Evolutionary conservation across 768 basidiomycete species (phyloP), one percentile per base, ranked within the genome.

Genomic region (Russula lepida): DNA sequence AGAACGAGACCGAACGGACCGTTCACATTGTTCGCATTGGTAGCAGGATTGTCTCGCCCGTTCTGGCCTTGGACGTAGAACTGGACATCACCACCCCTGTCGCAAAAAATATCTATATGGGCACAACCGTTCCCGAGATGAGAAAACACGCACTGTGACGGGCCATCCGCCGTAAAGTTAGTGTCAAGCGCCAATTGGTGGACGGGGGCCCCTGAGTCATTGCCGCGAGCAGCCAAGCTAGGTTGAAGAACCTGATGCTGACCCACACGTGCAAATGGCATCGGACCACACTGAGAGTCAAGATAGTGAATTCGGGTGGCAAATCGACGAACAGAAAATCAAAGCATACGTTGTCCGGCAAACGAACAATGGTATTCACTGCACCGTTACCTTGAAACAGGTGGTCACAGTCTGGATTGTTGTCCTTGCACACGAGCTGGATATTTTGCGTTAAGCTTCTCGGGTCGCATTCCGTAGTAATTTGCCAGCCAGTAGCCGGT

Each of bases 341-440:
- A 19, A 32, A 13, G 21, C 54, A 30, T 54, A 54, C 54, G 27
- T 9, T 30, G 3, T 67, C 62, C 1, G 67, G 67, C 19, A 68
- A 30, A 35, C 62, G 66, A n/a, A 68, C 63, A 25, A 68, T 64
- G 11, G 63, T 68, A 46, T 64, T 53, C 30, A 21, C n/a, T 6
- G 17, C 58, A 11, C 59, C 59, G 2, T 51, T 19, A 9, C n/a
- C 61, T 28, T 67, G 56, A 43, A 66, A 61, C 32, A 67, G 32
- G 56, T 67, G 66, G 4, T 58, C 53, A 39, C 67, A 67, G n/a
- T 46, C 33, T 7, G 50, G 47, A 33, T 54, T 35, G 28, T 8
- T 21, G 4, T 48, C 33, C 23, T 9, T 8, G 30, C 62, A 64
- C 6, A 49, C 47, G 25, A 64, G 19, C 19, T 49, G 53, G n/a